Evolutionary conservation across 768 basidiomycete species (phyloP), one percentile per base, ranked within the genome.

Genomic region (Amanita exitialis): DNA sequence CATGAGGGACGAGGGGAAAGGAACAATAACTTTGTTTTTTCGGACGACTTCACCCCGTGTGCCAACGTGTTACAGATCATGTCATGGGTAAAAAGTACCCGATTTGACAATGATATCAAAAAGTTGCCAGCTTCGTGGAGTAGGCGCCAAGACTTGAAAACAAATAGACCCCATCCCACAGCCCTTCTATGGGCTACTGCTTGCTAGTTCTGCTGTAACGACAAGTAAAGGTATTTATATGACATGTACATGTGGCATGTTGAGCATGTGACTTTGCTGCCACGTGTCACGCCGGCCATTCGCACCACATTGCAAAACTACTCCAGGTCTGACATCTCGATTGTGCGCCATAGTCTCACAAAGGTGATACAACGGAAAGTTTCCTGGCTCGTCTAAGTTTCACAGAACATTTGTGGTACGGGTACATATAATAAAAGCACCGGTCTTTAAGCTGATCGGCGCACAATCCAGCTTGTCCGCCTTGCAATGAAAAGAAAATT

Each of bases 81-180:
- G 42, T 23, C 13, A 12, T n/a, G n/a, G n/a, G n/a, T 0, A n/a
- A 25, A 44, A n/a, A 1, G 8, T 4, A 8, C 6, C 16, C n/a
- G 16, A 44, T 44, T 44, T 28, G 13, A 27, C 47, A 44, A 41
- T 23, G 16, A 54, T 32, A 9, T 49, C 30, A 39, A 49, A 42
- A 43, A 43, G 15, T 27, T n/a, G 25, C 27, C 42, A 15, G 10
- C 23, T 43, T 43, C 41, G 23, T 8, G 27, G 43, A 44, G 43
- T 3, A n/a, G 15, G 25, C 28, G 43, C 43, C 43, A 27, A 44
- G 27, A 44, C 43, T 44, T n/a, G n/a, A 44, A n/a, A 28, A 32
- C 43, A 44, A 44, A 44, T 44, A 18, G 1, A 16, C 28, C 15
- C 9, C 43, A 16, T 13, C 27, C 7, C 23, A n/a, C n/a, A 9